Conservation (phyloP, 495 filamentous ascomycete species). For the Penicillium verhagenii region DNA sequence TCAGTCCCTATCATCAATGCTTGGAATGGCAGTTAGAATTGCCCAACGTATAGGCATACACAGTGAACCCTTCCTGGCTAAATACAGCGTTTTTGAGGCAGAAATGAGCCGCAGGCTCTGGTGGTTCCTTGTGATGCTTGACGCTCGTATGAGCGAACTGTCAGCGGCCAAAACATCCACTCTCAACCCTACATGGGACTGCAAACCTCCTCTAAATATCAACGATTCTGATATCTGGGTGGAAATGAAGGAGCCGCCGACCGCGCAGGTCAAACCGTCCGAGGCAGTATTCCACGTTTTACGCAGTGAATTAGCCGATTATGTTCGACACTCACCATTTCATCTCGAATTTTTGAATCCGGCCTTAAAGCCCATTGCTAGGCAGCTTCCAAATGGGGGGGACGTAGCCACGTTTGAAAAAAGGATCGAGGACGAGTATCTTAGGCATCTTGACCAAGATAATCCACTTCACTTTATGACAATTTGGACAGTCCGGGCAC, state of each 20-base stretch:
- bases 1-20: constrained; percentile 52
- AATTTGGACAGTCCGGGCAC: constrained; percentile 45
- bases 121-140: constrained; percentile 57
- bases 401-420: constrained; percentile 40
- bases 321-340: constrained; percentile 42
- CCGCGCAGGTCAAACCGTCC: constrained; percentile 32
- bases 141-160: constrained; percentile 51
- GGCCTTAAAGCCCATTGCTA: constrained; percentile 39
- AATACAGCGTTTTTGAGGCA: constrained; percentile 43
- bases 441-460: constrained; percentile 41
- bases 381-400: constrained; percentile 12
- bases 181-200: constrained; percentile 56
- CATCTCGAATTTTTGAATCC: constrained; percentile 54
- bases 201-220: constrained; percentile 51
- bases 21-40: constrained; percentile 52
- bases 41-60: constrained; percentile 56
- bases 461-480: constrained; percentile 41
- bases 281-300: constrained; percentile 53
- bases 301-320: constrained; percentile 49
- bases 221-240: constrained; percentile 55
- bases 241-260: constrained; percentile 47
- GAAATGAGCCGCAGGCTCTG: constrained; percentile 61
- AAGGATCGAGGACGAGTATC: constrained; percentile 46
- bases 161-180: constrained; percentile 31
- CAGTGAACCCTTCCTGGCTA: constrained; percentile 36